Evolutionary conservation across 345 rosid species (phyloP).

Genomic region (Salix udensis): DNA sequence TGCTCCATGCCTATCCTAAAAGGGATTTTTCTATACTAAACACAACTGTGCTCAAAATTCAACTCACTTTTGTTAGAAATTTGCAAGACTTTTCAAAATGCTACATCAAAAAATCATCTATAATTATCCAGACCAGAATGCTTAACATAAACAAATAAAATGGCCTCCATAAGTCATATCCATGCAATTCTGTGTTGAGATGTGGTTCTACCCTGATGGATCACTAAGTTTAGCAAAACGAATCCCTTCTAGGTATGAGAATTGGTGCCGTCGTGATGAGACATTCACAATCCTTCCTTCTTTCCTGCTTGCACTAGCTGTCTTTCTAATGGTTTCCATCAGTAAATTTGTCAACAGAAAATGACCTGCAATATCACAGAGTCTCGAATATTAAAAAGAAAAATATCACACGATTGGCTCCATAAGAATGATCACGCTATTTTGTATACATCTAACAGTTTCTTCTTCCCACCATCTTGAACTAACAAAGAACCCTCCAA

Average conservation of each 20-base stretch:
- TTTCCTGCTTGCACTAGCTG: constrained; percentile 36
- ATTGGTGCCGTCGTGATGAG: constrained; percentile 44
- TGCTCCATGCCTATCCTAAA: background rate
- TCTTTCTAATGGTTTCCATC: constrained; percentile 14
- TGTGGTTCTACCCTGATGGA: too few species aligned
- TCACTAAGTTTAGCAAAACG: constrained; percentile 39
- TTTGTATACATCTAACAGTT: too few species aligned
- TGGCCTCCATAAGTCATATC: background rate
- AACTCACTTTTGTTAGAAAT: background rate
- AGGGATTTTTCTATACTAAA: background rate
- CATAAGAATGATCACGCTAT: too few species aligned
- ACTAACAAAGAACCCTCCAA: too few species aligned
- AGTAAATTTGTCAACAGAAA: constrained; percentile 42
- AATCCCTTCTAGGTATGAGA: constrained; percentile 34
- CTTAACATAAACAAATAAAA: background rate
- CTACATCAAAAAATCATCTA: background rate
- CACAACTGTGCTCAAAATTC: background rate
- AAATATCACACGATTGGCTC: background rate
- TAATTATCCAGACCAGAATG: background rate
- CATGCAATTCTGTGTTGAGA: too few species aligned
- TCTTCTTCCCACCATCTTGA: too few species aligned
- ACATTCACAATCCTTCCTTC: constrained; percentile 64
- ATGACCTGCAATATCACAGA: constrained; percentile 45
- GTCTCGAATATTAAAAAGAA: background rate
- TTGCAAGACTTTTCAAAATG: background rate